Evolutionary conservation across 805 yeast genomes (phyloP).

Genomic region (Kluyveromyces lactis): DNA sequence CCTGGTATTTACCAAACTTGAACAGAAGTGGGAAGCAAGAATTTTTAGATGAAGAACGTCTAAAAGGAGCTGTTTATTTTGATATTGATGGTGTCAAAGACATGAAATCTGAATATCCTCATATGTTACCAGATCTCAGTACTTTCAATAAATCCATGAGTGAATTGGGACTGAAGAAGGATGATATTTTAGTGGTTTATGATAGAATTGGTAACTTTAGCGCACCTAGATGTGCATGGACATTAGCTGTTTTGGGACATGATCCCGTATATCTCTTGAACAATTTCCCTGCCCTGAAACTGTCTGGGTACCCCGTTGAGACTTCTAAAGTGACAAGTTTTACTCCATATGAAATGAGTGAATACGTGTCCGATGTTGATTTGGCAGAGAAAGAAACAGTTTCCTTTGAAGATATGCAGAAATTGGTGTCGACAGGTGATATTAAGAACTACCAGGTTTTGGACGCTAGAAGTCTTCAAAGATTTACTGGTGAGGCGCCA

Average conservation of each 20-base stretch:
- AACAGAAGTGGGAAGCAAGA: conserved; percentile 54
- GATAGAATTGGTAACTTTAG: conserved; percentile 82
- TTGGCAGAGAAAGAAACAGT: conserved; percentile 44
- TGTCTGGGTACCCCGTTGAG: conserved; percentile 40
- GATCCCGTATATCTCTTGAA: conserved; percentile 59
- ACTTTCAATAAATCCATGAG: conserved; percentile 48
- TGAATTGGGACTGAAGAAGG: conserved; percentile 44
- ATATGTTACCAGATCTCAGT: conserved; percentile 69
- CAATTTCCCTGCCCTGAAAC: conserved; percentile 49
- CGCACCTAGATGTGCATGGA: conserved; percentile 91
- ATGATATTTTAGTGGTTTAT: conserved; percentile 67
- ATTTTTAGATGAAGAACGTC: conserved; percentile 44
- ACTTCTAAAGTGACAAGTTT: conserved; percentile 13
- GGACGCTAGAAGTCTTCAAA: conserved; percentile 73
- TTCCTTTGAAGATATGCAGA: conserved; percentile 55
- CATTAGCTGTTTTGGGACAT: conserved; percentile 74
- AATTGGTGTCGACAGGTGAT: conserved; percentile 43
- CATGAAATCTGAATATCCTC: conserved; percentile 61
- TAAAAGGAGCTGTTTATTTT: conserved; percentile 61
- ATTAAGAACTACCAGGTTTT: conserved; percentile 45
- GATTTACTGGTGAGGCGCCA: conserved; percentile 73
- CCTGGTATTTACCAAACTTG: conserved; percentile 86
- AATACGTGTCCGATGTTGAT: conserved; percentile 30
- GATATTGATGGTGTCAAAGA: conserved; percentile 70
- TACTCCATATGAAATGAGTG: conserved; percentile 16